Base-by-base conservation (phyloP, 352 stramenopile genomes). In the Phytophthora tentaculata region DNA sequence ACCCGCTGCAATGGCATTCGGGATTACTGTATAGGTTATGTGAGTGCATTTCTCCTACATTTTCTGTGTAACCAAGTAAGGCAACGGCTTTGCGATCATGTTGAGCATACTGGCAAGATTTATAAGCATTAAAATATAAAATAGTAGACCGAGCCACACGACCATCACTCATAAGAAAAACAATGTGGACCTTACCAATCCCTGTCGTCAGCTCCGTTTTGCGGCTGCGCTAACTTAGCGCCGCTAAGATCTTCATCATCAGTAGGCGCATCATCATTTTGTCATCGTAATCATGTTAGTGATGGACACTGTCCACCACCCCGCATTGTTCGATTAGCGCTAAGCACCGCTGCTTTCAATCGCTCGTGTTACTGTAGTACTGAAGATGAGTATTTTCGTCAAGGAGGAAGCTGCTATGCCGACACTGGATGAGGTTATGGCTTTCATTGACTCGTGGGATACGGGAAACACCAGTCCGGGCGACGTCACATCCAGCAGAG, bases 381-480 rank as follows among this genome's bases (percentile, higher is more conserved):
- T 20, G 20, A 43, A 39, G 1, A 72, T 73, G 66, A 69, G 47
- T 14, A 44, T 73, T 22, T 47, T 65, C 14, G 35, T 56, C 4
- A 28, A 26, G n/a, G 52, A 52, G 22, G 64, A 51, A 24, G 60
- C 67, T 43, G n/a, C 48, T 0, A 29, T 43, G 29, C 32, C 52
- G 35, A 61, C 70, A 22, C 20, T 77, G 65, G 70, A 74, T 20
- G 64, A 69, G 4, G 37, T 74, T 7, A 51, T 75, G 20, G 59
- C 71, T 20, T 73, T 75, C 41, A 78, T 78, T 45, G 71, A 78
- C 29, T 61, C 71, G n/a, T 72, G 50, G 43, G 61, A 73, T 35
- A 43, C 47, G 3, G 53, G 39, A 1, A 49, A 3, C 14, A 37
- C 13, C 13, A 55, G 28, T 20, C 8, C 45, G 12, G 45, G 28